Evolutionary conservation across 1,284 basidiomycete genomes (phyloP), one percentile per base, ranked within the genome.

Genomic region (Erythrobasidium hasegawianum): DNA sequence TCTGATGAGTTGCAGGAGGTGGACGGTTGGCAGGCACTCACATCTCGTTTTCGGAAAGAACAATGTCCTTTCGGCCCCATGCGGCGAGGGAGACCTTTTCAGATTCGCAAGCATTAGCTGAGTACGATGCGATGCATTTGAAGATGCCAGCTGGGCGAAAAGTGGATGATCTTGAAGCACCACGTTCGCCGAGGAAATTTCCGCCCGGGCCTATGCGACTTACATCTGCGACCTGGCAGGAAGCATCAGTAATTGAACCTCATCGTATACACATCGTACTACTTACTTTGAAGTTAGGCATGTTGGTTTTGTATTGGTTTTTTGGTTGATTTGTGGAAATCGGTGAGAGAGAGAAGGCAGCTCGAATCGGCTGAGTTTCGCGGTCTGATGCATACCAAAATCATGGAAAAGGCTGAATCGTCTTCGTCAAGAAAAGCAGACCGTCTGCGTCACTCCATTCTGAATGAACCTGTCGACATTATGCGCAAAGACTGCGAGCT

Each of bases 51-150:
- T 75, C 73, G 52, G 73, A 73, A 67, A 74, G 62, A 20, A 59
- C 69, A 29, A 75, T 73, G 66, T 74, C 74, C 71, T 75, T 75
- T 68, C 74, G 73, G 54, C 74, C 74, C 73, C 72, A 74, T 9
- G 74, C 73, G 64, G 73, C 73, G 62, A 75, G 73, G n/a, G 45
- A 57, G 56, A 59, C 59, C 29, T 54, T 5, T 18, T 18, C n/a
- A 16, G 7, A 20, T 3, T 26, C n/a, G 26, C 9, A 20, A 16
- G 9, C 8, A 8, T 20, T 53, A 53, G 18, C n/a, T 26, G 9
- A 53, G 50, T 53, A 53, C 5, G 33, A 47, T 47, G n/a, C 5
- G 43, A 18, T 18, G 14, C 43, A 18, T 24, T 8, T 47, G 5
- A 4, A 18, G 16, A 8, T 47, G 43, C 43, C 16, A 47, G 43